Conservation (phyloP, 331 rosid species). For the Rhamnella rubrinervis region DNA sequence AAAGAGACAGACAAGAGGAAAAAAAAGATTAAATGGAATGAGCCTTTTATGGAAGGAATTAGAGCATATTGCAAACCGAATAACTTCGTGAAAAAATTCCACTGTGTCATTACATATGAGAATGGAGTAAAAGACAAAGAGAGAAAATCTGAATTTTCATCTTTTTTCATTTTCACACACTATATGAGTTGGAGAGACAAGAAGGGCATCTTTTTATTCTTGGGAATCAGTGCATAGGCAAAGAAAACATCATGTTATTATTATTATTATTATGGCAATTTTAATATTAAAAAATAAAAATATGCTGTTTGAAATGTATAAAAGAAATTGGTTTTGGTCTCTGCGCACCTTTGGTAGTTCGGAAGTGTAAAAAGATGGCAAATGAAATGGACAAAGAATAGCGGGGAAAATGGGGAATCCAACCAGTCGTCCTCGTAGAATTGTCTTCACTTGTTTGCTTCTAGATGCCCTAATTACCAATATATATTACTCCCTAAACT, state of each 20-base stretch:
- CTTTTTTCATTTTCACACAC: neutral
- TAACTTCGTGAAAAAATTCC: slow-evolving; percentile 33
- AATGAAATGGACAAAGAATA: slow-evolving; percentile 63
- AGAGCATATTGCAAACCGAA: slow-evolving; percentile 10
- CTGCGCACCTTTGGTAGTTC: slow-evolving; percentile 47
- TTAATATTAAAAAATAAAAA: neutral
- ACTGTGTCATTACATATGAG: slow-evolving; percentile 47
- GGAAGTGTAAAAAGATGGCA: slow-evolving; percentile 64
- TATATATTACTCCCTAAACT: no score
- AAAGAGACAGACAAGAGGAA: neutral
- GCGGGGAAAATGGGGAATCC: slow-evolving; percentile 64
- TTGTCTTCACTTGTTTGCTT: slow-evolving; percentile 37
- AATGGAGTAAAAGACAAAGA: slow-evolving; percentile 27
- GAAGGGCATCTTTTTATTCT: slow-evolving; percentile 61
- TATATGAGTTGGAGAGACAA: slow-evolving; percentile 37
- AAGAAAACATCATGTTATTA: slow-evolving; percentile 45
- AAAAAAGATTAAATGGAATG: slow-evolving; percentile 17
- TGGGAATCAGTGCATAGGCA: slow-evolving; percentile 46
- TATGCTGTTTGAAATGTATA: slow-evolving; percentile 35
- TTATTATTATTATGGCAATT: neutral
- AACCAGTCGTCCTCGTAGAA: slow-evolving; percentile 58
- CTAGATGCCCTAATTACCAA: slow-evolving; percentile 28
- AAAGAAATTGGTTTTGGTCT: slow-evolving; percentile 22
- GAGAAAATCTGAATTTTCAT: slow-evolving; percentile 19
- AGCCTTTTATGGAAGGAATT: slow-evolving; percentile 21